These are phyloP conservation scores for Fusarium hostae DNA, from an alignment of 2,329 filamentous ascomycete species.

Conservation along the genomic window DNA sequence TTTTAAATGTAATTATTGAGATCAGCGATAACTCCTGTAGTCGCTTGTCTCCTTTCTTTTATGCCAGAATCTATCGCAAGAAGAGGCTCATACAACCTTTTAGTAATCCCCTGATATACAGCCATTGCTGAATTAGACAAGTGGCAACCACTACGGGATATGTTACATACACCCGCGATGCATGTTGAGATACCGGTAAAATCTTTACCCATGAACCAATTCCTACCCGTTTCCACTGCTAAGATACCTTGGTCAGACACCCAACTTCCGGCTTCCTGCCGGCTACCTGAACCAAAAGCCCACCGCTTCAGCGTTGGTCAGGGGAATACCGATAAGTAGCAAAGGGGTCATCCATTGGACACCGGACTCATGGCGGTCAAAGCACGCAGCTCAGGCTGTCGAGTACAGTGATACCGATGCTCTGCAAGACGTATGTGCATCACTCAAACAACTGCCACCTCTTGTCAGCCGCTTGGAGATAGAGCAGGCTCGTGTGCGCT, in stretches of 20 bases:
- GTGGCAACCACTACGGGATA: neutral
- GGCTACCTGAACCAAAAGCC: neutral
- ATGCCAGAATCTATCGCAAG: accelerated
- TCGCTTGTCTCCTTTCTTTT: too few species aligned
- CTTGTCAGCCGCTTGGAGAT: neutral
- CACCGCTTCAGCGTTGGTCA: neutral
- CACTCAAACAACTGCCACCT: neutral
- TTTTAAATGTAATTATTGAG: neutral
- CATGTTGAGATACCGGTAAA: neutral
- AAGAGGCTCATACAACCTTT: too few species aligned
- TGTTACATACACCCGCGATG: neutral
- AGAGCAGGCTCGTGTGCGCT: neutral
- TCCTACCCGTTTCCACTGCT: accelerated
- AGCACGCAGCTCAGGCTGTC: neutral
- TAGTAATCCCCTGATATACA: too few species aligned
- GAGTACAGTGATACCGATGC: neutral
- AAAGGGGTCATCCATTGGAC: neutral
- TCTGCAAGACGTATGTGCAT: neutral
- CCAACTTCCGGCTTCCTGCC: neutral
- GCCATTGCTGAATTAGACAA: neutral
- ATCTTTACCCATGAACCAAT: neutral
- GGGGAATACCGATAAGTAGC: neutral
- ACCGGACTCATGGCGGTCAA: neutral
- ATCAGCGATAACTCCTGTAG: neutral
- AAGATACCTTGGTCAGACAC: neutral